A percentile compares a stretch with the other conserved stretches of the same genome.
phyloP scores from a whole-genome alignment of 768 basidiomycete genomes.

The Leccinum imitatum region DNA sequence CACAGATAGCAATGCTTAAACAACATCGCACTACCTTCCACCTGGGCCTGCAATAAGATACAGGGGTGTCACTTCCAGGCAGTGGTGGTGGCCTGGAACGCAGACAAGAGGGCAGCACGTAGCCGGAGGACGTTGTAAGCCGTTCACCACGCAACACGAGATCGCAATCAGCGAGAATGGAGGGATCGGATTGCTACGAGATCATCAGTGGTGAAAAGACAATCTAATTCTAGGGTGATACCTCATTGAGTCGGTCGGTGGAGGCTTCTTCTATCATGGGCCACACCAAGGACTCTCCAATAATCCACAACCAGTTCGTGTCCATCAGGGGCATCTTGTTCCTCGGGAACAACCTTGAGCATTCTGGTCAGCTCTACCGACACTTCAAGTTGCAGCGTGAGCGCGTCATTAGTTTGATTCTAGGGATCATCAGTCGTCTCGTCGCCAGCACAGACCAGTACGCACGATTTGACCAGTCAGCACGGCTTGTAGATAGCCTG shows the following conservation, averaged over 20 bases:
- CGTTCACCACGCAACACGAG: too few species aligned
- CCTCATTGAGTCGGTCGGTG: slow-evolving; percentile 88
- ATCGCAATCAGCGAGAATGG: too few species aligned
- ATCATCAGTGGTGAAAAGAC: too few species aligned
- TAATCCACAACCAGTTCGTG: slow-evolving; percentile 91
- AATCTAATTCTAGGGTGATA: slow-evolving; percentile 27
- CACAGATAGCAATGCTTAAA: too few species aligned
- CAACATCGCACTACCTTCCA: too few species aligned
- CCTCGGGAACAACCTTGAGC: slow-evolving; percentile 85
- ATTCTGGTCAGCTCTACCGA: slow-evolving; percentile 88
- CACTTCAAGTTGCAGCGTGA: slow-evolving; percentile 88
- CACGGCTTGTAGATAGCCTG: slow-evolving; percentile 88
- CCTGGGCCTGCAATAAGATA: too few species aligned
- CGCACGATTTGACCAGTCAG: slow-evolving; percentile 80
- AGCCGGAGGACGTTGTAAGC: slow-evolving; percentile 84
- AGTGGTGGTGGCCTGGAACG: slow-evolving; percentile 76
- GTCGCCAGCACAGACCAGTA: background rate
- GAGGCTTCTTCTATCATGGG: slow-evolving; percentile 92
- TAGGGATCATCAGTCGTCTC: slow-evolving; percentile 29
- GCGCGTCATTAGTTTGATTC: slow-evolving; percentile 85
- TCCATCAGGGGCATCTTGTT: slow-evolving; percentile 87
- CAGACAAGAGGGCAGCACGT: slow-evolving; percentile 74
- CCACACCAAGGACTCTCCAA: slow-evolving; percentile 85
- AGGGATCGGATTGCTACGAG: too few species aligned
- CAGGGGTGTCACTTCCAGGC: too few species aligned